Base-by-base conservation (phyloP, 768 basidiomycete genomes). In the Atractiella rhizophila region DNA sequence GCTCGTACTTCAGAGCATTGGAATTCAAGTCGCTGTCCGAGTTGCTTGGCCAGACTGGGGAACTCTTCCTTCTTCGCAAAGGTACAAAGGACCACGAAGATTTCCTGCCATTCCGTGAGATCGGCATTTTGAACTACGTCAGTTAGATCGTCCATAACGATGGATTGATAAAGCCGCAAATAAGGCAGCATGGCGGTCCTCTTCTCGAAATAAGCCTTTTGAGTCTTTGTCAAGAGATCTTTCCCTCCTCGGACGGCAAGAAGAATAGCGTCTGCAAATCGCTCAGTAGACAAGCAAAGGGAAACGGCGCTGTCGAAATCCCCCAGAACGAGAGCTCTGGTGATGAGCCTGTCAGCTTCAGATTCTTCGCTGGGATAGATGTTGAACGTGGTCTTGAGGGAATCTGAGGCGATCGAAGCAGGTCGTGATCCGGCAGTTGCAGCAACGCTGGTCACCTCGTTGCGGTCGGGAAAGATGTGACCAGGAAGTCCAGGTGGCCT, bases 121-220 rank as follows among this genome's bases (percentile, higher is more conserved):
- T 96, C 85, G 19, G 86, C 88, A 51, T 94, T 91, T 58, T 91
- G 85, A 8, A 94, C 86, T 37, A 96, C 73, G 56, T 94, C 91
- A 16, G 70, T 67, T 7, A 96, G 69, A 54, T 96, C 91, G 52
- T 83, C 73, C 28, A 76, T 76, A 44, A 88, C 80, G 49, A 98
- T 78, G 11, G 76, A 79, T 56, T 94, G 82, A 69, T 86, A 81
- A 10, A 98, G 68, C 28, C 91, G 77, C 19, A 96, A 70, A 59
- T 88, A 94, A 0, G 86, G 80, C 3, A 76, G 61, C 1, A 68
- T 61, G 8, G 70, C 66, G 1, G 80, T 78, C 39, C 73, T 69
- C 24, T 71, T 68, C 53, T 78, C 79, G 53, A 96, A 96, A 61
- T 96, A 96, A 0, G 80, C 75, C 57, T 79, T 79, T 54, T 94